Evolutionary conservation across 441 rosid species (phyloP).

Genomic region (Biscutella laevigata): DNA sequence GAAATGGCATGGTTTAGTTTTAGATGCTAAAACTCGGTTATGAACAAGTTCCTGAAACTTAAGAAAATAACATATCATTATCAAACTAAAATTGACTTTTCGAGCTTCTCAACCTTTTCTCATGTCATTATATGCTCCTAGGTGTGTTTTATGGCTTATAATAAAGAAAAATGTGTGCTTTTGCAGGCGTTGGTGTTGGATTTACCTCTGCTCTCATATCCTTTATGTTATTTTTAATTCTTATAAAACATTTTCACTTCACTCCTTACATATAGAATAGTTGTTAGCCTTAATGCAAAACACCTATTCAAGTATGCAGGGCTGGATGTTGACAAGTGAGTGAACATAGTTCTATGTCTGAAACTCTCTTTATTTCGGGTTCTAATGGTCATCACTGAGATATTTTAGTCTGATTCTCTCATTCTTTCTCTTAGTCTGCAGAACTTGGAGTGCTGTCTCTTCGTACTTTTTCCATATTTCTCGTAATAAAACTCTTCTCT

Average conservation of each 20-base stretch:
- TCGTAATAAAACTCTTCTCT: conserved; percentile 42
- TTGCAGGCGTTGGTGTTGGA: conserved; percentile 95
- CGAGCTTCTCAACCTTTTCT: background rate
- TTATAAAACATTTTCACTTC: background rate
- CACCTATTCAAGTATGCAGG: conserved; percentile 99
- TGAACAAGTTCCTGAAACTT: conserved; percentile 4
- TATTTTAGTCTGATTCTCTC: conserved; percentile 6
- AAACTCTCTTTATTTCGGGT: conserved; percentile 4
- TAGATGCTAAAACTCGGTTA: background rate
- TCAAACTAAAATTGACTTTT: background rate
- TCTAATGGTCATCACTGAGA: conserved; percentile 12
- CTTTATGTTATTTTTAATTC: conserved; percentile 31
- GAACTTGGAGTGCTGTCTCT: conserved; percentile 96
- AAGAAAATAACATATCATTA: background rate
- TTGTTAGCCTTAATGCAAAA: conserved; percentile 69
- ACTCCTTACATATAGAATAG: conserved; percentile 5
- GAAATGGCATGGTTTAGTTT: conserved; percentile 4
- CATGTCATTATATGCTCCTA: background rate
- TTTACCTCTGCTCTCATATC: conserved; percentile 95
- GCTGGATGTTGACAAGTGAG: conserved; percentile 96
- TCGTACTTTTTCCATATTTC: conserved; percentile 96
- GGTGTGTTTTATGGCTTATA: conserved; percentile 13
- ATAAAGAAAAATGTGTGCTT: conserved; percentile 20
- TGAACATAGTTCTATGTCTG: conserved; percentile 15
- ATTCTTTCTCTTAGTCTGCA: conserved; percentile 60